Evolutionary conservation across 192 early-diverging fungal genomes (phyloP).

Genomic region (Backusella australiensis): DNA sequence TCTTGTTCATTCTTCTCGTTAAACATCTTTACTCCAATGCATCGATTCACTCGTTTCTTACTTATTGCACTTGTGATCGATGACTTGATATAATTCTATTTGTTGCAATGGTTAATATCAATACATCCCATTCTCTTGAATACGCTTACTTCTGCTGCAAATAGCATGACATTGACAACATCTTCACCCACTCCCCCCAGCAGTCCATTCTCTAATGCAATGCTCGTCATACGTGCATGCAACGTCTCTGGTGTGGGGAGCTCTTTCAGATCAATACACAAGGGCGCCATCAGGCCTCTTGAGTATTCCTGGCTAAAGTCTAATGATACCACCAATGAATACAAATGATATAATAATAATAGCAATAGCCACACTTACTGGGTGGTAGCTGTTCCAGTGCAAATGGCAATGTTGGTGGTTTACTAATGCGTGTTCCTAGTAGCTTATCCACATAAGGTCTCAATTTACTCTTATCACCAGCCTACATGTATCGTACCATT

Average conservation of each 20-base stretch:
- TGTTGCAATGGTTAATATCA: background rate
- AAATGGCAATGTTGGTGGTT: constrained; percentile 48
- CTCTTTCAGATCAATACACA: constrained; percentile 66
- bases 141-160: constrained; percentile 57
- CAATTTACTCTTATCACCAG: constrained; percentile 18
- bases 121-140: background rate
- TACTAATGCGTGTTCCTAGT: constrained; percentile 34
- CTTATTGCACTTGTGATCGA: constrained; percentile 66
- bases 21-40: constrained; percentile 42
- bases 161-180: constrained; percentile 60
- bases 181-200: constrained; percentile 61
- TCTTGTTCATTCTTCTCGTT: background rate
- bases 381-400: constrained; percentile 47
- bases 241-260: constrained; percentile 64
- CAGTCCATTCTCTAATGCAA: constrained; percentile 66
- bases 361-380: constrained; percentile 29
- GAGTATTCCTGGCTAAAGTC: constrained; percentile 53
- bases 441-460: constrained; percentile 21
- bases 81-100: constrained; percentile 61
- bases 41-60: constrained; percentile 61
- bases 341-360: background rate
- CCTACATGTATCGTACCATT: background rate
- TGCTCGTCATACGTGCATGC: constrained; percentile 62
- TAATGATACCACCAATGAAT: background rate
- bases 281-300: constrained; percentile 63